phyloP scores from a whole-genome alignment of 176 grass and related monocot species.

The Chloris gayana region DNA sequence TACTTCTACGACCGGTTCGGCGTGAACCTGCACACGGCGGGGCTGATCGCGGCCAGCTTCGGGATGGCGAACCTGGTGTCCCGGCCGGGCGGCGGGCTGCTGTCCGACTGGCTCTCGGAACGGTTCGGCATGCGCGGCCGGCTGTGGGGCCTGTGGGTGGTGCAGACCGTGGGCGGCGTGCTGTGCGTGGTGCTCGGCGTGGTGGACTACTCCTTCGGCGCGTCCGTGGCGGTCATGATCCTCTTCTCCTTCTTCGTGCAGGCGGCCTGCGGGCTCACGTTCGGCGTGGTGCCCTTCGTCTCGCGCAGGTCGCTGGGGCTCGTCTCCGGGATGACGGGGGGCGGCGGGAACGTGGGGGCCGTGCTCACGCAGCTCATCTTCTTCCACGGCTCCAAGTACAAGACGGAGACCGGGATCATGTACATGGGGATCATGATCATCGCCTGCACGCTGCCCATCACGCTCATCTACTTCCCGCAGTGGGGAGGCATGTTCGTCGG shows the following conservation, averaged over 20 bases:
- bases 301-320: conserved; percentile 77
- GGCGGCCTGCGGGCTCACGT: conserved; percentile 82
- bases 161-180: conserved; percentile 70
- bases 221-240: conserved; percentile 71
- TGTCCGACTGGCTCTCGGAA: conserved; percentile 77
- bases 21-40: conserved; percentile 68
- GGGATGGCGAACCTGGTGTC: conserved; percentile 85
- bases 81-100: conserved; percentile 61
- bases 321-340: conserved; percentile 90
- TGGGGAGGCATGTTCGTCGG: conserved; percentile 69
- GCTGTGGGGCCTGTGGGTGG: conserved; percentile 83
- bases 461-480: conserved; percentile 78
- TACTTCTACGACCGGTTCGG: conserved; percentile 91
- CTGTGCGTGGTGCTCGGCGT: conserved; percentile 65
- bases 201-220: conserved; percentile 50
- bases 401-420: conserved; percentile 78
- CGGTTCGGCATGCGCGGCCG: conserved; percentile 81
- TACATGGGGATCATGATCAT: conserved; percentile 98
- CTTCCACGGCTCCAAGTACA: conserved; percentile 73
- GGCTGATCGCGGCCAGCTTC: conserved; percentile 86
- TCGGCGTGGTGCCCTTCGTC: conserved; percentile 86
- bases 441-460: conserved; percentile 68
- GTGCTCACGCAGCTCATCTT: conserved; percentile 92
- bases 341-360: conserved; percentile 79
- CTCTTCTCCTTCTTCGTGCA: conserved; percentile 91